Evolutionary conservation across 1,284 basidiomycete genomes (phyloP).

Genomic region (Ustilago sp.): DNA sequence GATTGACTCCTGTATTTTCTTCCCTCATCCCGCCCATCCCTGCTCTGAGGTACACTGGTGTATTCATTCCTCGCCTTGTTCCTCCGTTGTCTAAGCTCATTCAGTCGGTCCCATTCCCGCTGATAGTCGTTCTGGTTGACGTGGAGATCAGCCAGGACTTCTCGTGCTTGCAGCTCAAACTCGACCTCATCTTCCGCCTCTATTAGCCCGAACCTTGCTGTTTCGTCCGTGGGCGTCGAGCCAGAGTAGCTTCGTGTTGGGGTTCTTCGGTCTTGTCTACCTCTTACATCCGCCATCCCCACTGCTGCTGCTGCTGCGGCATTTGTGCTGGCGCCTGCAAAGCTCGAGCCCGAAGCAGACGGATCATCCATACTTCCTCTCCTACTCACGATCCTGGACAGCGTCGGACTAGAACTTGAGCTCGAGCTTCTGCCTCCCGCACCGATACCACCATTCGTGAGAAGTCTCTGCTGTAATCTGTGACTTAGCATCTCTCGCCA

Average conservation of each 20-base stretch:
- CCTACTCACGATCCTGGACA: constrained; percentile 1
- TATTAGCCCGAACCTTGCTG: constrained; percentile 32
- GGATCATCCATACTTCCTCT: not conserved
- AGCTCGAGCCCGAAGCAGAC: not conserved
- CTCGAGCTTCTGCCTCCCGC: not conserved
- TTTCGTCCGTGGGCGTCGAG: constrained; percentile 21
- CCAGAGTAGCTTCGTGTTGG: not conserved
- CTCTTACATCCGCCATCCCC: constrained; percentile 8
- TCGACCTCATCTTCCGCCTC: constrained; percentile 52
- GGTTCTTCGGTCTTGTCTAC: constrained; percentile 8
- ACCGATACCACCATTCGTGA: constrained; percentile 7
- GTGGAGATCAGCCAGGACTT: constrained; percentile 38
- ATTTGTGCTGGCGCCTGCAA: not conserved
- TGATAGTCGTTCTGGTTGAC: constrained; percentile 34
- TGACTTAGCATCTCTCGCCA: constrained; percentile 50
- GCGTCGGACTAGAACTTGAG: constrained; percentile 4
- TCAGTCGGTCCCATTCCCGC: constrained; percentile 43
- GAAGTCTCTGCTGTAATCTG: constrained; percentile 35
- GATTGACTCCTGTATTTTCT: constrained; percentile 24
- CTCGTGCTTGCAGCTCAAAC: constrained; percentile 51
- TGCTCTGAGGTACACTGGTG: constrained; percentile 13
- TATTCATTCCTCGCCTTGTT: constrained; percentile 53
- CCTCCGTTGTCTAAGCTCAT: constrained; percentile 30
- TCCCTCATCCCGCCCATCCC: constrained; percentile 8
- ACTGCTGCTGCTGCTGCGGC: not conserved